Conservation (phyloP, 345 rosid genomes). For the Gossypium herbaceum region DNA sequence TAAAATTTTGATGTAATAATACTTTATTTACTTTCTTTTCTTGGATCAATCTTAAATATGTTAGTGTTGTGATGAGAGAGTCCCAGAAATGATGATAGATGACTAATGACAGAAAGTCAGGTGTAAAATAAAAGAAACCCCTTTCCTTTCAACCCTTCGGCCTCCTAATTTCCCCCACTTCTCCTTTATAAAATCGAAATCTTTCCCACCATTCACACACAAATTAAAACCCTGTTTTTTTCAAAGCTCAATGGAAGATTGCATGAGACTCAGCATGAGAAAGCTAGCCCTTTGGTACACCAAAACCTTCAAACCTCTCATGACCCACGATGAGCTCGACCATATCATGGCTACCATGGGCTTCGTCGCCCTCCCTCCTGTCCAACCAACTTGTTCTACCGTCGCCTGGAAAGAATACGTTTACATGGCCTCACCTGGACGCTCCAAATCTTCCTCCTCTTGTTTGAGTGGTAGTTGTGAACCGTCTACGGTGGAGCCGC, state of each 20-base stretch:
- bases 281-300: conserved; percentile 57
- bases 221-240: neutral
- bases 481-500: conserved; percentile 18
- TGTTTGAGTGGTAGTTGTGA: neutral
- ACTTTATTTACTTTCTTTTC: neutral
- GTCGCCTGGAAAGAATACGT: conserved; percentile 41
- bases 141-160: no score
- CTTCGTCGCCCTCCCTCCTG: conserved; percentile 30
- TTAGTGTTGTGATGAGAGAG: no score
- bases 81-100: no score
- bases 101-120: no score
- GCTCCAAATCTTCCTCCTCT: conserved; percentile 12
- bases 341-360: conserved; percentile 45
- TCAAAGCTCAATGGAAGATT: conserved; percentile 20
- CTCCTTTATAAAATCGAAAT: neutral
- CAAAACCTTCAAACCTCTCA: conserved; percentile 46
- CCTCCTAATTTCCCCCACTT: neutral
- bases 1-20: neutral
- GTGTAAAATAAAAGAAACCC: no score
- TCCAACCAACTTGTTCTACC: neutral
- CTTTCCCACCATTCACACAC: neutral
- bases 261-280: conserved; percentile 42
- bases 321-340: conserved; percentile 47
- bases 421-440: conserved; percentile 5
- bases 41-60: neutral